Evolutionary conservation across 352 stramenopile genomes (phyloP), one percentile per base, ranked within the genome.

Genomic region (Globisporangium parvum): DNA sequence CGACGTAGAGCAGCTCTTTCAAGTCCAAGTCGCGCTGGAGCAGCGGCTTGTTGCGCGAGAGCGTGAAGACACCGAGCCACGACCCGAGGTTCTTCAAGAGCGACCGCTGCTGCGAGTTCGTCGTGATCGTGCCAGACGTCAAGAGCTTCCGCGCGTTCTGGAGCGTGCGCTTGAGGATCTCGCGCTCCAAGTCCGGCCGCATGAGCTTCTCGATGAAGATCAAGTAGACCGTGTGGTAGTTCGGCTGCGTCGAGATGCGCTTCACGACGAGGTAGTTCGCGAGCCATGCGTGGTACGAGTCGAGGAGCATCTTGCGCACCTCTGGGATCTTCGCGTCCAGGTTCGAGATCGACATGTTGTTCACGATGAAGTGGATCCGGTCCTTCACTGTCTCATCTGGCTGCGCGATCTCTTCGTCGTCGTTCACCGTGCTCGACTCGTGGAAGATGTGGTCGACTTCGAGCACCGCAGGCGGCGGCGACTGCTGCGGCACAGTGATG

Each of bases 211-310:
- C 96, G 26, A 99, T 91, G 64, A 99, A 98, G 51, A 94, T 92
- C 17, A 99, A 67, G 69, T 99, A 99, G 50, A 99, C 78, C 2
- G 81, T 89, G 70, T 99, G 97, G 75, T 99, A 99, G 72, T 99
- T 99, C 2, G 94, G 94, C 73, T 99, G 96, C 17, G 95, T 98
- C 63, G 87, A 98, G 58, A 99, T 99, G 58, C 97, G 87, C 72
- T 99, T 99, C 12, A 98, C 93, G 11, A 99, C 97, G 21, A 99
- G 72, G 65, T 99, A 99, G 70, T 99, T 97, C 14, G 96, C 97
- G 59, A 99, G 89, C 97, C 97, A 99, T 20, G 78, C 77, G 72
- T 98, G 97, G 70, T 98, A 96, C 52, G 85, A 79, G 52, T 91
- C 80, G 24, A 97, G 62, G 24, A 99, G 66, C 65, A 99, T 87